Percentiles rank a stretch among this genome's conserved stretches.
phyloP scores from a whole-genome alignment of 495 filamentous ascomycete genomes.

The Staphylotrichum longicolle region DNA sequence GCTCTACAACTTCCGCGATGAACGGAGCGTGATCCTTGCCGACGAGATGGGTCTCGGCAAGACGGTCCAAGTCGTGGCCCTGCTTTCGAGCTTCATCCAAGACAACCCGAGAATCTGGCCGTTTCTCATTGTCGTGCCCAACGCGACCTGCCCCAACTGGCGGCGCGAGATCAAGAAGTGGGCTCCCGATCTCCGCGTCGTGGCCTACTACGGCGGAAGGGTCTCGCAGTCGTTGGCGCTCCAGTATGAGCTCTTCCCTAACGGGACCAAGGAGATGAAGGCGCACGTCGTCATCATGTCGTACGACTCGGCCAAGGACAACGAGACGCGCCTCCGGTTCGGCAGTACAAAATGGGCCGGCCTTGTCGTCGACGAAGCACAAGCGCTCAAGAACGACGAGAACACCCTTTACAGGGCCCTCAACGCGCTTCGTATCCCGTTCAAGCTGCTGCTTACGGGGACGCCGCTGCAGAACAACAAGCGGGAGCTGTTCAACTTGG shows the following conservation, averaged over 20 bases:
- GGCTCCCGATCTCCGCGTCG: conserved; percentile 80
- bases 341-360: conserved; percentile 74
- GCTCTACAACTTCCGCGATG: conserved; percentile 81
- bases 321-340: conserved; percentile 62
- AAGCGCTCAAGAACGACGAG: conserved; percentile 91
- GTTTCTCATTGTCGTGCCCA: conserved; percentile 89
- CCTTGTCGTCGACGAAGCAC: conserved; percentile 92
- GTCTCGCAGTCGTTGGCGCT: conserved; percentile 66
- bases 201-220: conserved; percentile 81
- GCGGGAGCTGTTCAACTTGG: conserved; percentile 87
- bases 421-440: conserved; percentile 66
- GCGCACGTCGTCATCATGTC: conserved; percentile 94
- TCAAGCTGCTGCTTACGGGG: conserved; percentile 80
- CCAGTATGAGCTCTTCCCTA: conserved; percentile 79
- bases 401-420: conserved; percentile 76
- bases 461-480: conserved; percentile 96
- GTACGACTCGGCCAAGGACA: conserved; percentile 79
- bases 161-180: conserved; percentile 93
- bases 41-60: conserved; percentile 99
- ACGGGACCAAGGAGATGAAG: conserved; percentile 53
- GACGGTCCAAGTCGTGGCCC: conserved; percentile 88
- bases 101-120: conserved; percentile 79
- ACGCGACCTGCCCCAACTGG: conserved; percentile 96
- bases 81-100: conserved; percentile 73
- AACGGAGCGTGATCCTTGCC: conserved; percentile 87